These are phyloP conservation scores for Clavariopsis aquatica DNA, from an alignment of 495 filamentous ascomycete genomes.

Conservation along the genomic window DNA sequence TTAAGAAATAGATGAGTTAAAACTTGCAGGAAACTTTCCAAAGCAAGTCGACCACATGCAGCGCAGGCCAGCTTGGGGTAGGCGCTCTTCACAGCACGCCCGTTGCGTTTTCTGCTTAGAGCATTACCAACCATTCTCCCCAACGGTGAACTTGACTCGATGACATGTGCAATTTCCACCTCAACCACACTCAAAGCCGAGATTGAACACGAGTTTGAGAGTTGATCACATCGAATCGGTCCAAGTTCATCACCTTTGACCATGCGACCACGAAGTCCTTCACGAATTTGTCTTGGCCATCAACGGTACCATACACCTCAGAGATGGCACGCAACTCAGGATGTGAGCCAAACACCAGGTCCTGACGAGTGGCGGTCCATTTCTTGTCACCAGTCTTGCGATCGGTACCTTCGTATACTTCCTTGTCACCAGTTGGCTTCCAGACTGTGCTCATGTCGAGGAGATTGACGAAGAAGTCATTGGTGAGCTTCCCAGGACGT, in stretches of 20 bases:
- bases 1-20: no score
- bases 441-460: constrained; percentile 65
- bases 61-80: no score
- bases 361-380: constrained; percentile 67
- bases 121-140: no score
- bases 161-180: neutral
- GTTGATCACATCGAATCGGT: constrained; percentile 58
- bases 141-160: no score
- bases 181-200: neutral
- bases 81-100: no score
- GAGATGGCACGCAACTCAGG: constrained; percentile 68
- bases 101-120: no score
- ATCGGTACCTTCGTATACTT: constrained; percentile 63
- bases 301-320: constrained; percentile 63
- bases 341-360: constrained; percentile 70
- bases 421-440: constrained; percentile 54
- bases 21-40: no score
- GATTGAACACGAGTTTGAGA: neutral
- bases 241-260: constrained; percentile 71
- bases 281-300: constrained; percentile 61
- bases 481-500: constrained; percentile 64
- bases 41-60: no score
- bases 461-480: constrained; percentile 76
- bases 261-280: constrained; percentile 70
- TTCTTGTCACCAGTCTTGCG: constrained; percentile 66